A percentile compares a stretch with the other conserved stretches of the same genome.
Conservation (phyloP, 164 flowering plant genomes). For the Kingdonia uniflora region DNA sequence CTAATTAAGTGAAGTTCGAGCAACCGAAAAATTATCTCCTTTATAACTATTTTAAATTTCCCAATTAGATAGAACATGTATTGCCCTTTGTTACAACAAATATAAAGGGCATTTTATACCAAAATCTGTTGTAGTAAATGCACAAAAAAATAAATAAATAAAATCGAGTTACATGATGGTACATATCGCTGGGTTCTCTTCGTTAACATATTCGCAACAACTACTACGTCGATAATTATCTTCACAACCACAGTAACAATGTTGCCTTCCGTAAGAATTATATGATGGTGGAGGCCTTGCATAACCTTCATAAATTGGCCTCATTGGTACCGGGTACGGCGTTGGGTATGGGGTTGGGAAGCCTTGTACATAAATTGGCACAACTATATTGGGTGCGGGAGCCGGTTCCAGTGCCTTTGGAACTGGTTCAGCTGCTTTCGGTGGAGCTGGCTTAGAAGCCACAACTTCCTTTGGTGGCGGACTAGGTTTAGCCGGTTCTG, state of each 20-base stretch:
- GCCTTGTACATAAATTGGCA: neutral
- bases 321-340: neutral
- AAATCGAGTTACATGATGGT: slow-evolving; percentile 3
- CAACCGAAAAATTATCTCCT: too few relatives aligned
- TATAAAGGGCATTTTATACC: too few relatives aligned
- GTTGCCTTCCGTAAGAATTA: slow-evolving; percentile 1
- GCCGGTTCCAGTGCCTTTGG: neutral
- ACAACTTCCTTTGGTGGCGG: neutral
- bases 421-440: slow-evolving; percentile 1
- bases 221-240: neutral
- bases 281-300: neutral
- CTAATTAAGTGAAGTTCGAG: too few relatives aligned
- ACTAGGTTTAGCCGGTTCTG: slow-evolving; percentile 3
- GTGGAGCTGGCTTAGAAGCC: neutral
- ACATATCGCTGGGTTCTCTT: slow-evolving; percentile 6
- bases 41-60: too few relatives aligned
- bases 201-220: slow-evolving; percentile 8
- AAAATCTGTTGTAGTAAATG: neutral
- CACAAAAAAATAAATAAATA: too few relatives aligned
- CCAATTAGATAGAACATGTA: too few relatives aligned
- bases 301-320: slow-evolving; percentile 6
- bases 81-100: too few relatives aligned
- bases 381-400: neutral
- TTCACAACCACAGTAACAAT: neutral
- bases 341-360: neutral